phyloP scores from a whole-genome alignment of 2,329 filamentous ascomycete genomes.

The Alternaria burnsii region DNA sequence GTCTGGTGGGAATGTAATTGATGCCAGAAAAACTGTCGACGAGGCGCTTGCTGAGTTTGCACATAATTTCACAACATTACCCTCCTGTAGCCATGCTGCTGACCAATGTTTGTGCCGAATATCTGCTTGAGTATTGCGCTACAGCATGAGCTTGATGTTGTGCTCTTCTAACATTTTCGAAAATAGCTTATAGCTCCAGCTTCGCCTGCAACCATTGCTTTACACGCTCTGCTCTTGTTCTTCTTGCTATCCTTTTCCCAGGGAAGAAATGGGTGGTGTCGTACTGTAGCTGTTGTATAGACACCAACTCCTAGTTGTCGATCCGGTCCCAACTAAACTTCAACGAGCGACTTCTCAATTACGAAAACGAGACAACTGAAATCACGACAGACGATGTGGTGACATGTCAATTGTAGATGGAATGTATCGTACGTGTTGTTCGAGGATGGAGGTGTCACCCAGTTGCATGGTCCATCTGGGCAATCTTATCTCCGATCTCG shows the following conservation, averaged over 20 bases:
- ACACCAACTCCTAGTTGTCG: neutral
- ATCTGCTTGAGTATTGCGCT: neutral
- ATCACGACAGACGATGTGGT: too few relatives aligned
- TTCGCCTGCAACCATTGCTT: neutral
- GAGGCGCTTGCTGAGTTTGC: slow-evolving; percentile 86
- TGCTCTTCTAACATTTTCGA: neutral
- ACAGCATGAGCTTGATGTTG: neutral
- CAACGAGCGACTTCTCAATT: neutral
- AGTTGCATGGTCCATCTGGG: neutral
- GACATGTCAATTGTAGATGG: neutral
- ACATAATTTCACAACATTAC: slow-evolving; percentile 84
- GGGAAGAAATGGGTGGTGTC: neutral
- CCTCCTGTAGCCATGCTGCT: slow-evolving; percentile 65
- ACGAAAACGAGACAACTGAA: neutral
- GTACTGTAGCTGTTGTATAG: neutral
- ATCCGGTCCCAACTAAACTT: neutral
- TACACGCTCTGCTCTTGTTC: neutral
- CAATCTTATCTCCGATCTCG: slow-evolving; percentile 11
- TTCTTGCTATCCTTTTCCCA: neutral
- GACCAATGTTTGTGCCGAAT: neutral
- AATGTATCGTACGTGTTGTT: neutral
- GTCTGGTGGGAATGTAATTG: slow-evolving; percentile 86
- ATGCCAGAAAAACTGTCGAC: slow-evolving; percentile 87
- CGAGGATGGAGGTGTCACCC: neutral
- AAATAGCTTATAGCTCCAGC: neutral